phyloP scores from a whole-genome alignment of 331 rosid genomes.

The Stylosanthes scabra region DNA sequence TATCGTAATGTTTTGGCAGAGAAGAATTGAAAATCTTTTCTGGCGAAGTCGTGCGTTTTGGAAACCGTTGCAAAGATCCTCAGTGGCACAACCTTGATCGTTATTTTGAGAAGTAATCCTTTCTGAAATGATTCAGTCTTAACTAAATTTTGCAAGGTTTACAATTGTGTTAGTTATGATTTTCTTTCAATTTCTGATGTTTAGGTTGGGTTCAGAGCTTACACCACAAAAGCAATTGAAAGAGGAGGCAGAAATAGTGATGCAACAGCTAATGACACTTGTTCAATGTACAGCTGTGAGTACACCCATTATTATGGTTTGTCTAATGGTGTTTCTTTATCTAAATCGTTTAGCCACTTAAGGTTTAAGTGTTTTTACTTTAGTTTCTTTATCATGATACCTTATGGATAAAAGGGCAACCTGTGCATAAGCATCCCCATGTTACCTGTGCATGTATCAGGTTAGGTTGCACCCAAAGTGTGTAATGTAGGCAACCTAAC shows the following conservation, averaged over 20 bases:
- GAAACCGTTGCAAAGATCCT: constrained; percentile 99
- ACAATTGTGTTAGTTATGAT: constrained; percentile 34
- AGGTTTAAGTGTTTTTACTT: not conserved
- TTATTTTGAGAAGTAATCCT: constrained; percentile 87
- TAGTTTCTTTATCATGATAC: not conserved
- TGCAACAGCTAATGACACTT: constrained; percentile 83
- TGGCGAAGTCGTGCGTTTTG: constrained; percentile 98
- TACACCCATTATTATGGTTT: constrained; percentile 25
- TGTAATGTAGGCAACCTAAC: too few relatives aligned
- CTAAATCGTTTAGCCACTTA: not conserved
- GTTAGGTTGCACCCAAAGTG: too few relatives aligned
- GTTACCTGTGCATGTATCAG: too few relatives aligned
- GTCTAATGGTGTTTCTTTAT: not conserved
- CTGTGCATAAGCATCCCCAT: too few relatives aligned
- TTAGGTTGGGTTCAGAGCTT: constrained; percentile 85
- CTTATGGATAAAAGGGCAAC: not conserved
- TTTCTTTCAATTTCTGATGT: constrained; percentile 32
- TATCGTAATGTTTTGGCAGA: constrained; percentile 73
- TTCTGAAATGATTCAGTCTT: constrained; percentile 34
- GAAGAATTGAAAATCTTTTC: constrained; percentile 90
- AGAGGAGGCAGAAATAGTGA: constrained; percentile 88
- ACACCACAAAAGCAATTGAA: constrained; percentile 82
- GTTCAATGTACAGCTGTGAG: constrained; percentile 97
- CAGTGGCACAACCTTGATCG: constrained; percentile 98
- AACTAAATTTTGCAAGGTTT: constrained; percentile 38